phyloP scores from a whole-genome alignment of 2,329 filamentous ascomycete species.

The Phyllosticta ampelicida region DNA sequence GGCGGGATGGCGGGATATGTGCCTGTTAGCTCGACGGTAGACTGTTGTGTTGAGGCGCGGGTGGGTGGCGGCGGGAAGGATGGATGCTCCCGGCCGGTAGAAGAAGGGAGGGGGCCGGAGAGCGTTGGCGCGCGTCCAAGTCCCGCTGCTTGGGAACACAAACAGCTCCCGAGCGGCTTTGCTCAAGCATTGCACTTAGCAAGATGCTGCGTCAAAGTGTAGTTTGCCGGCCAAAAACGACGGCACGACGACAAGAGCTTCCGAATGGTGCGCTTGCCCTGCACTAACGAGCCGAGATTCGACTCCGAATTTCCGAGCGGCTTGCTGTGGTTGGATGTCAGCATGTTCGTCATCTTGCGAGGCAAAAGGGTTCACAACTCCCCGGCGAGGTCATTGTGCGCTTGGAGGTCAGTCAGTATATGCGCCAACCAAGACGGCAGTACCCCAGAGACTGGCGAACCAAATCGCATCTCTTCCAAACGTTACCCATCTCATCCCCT shows the following conservation, averaged over 20 bases:
- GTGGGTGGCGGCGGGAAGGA: background rate
- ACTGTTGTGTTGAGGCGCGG: background rate
- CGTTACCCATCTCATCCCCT: background rate
- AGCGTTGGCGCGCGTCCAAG: background rate
- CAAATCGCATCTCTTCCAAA: background rate
- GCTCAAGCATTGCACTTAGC: background rate
- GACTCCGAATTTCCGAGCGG: background rate
- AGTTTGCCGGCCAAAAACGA: background rate
- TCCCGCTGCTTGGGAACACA: background rate
- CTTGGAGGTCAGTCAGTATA: background rate
- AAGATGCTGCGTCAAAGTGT: background rate
- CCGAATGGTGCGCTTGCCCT: background rate
- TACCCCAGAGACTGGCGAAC: background rate
- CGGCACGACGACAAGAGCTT: background rate
- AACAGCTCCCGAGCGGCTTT: background rate
- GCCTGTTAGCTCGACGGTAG: background rate
- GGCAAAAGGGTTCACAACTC: background rate
- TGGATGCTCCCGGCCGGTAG: background rate
- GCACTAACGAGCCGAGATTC: background rate
- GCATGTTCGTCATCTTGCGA: background rate
- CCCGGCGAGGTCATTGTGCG: background rate
- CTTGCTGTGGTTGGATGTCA: background rate
- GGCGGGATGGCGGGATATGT: background rate
- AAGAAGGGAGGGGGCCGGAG: background rate
- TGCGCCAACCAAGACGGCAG: background rate